Evolutionary conservation across 208 protist genomes (phyloP), one percentile per base, ranked within the genome.

Genomic region (Angomonas ambiguus): DNA sequence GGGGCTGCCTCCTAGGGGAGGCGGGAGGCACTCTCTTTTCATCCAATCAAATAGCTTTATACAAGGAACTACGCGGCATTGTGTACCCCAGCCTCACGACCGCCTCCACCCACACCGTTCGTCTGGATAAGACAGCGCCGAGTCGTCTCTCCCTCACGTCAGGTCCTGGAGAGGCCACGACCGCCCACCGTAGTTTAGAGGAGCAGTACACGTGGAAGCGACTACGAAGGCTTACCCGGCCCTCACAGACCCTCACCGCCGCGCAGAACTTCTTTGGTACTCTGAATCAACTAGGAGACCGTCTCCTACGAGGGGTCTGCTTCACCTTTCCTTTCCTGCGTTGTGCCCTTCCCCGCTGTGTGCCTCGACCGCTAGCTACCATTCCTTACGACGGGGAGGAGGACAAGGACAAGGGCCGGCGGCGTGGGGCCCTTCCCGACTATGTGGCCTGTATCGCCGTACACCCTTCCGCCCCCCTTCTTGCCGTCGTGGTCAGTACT

Each of bases 21-120:
- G 78, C 83, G 65, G 78, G 65, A 24, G 86, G 77, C 11, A 57
- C 65, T 3, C 70, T 95, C 4, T 91, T 82, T 63, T 80, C 79
- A 53, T 71, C 60, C 22, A 71, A 76, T 35, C 63, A 79, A 1
- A 53, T 71, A 8, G 74, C 24, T 8, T 45, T 72, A 16, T 94
- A 86, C 69, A 41, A 73, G 20, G 57, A 65, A 13, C 67, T 77
- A 16, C 85, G 88, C 34, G 88, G 85, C 5, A 83, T 76, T 1
- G 57, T 80, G 1, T 94, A 90, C 65, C 60, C 65, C 1, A 16
- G 72, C 27, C 72, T 79, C 51, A 5, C 11, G 2, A 5, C 22
- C 51, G 22, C 51, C 10, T 35, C 2, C 20, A 30, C 30, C 65
- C 55, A 56, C 20, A 65, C 72, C 38, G 48, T 53, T n/a, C 22